Conservation (phyloP, 2,329 filamentous ascomycete species). For the Aspergillus felis region DNA sequence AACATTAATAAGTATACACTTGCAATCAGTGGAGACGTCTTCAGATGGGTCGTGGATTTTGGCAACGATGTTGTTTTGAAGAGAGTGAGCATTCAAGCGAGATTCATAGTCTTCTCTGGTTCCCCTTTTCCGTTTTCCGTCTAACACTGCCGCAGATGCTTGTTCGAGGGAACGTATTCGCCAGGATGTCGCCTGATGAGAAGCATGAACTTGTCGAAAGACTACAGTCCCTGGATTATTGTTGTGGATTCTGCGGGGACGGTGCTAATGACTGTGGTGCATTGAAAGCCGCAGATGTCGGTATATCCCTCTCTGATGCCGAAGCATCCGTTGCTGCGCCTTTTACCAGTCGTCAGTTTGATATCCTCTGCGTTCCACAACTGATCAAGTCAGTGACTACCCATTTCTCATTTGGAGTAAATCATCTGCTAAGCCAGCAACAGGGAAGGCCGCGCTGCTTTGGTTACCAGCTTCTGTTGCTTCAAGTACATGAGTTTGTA, state of each 20-base stretch:
- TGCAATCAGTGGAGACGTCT: slow-evolving; percentile 88
- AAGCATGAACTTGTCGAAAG: slow-evolving; percentile 98
- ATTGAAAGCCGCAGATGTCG: slow-evolving; percentile 93
- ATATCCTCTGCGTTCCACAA: slow-evolving; percentile 91
- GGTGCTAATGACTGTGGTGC: slow-evolving; percentile 97
- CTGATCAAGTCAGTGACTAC: slow-evolving; percentile 65
- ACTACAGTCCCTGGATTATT: slow-evolving; percentile 92
- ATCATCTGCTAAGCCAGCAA: slow-evolving; percentile 14
- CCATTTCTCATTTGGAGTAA: not conserved
- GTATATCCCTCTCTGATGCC: slow-evolving; percentile 93
- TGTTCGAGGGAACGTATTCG: slow-evolving; percentile 86
- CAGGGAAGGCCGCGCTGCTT: slow-evolving; percentile 84
- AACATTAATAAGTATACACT: slow-evolving; percentile 82
- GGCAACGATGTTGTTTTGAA: slow-evolving; percentile 75
- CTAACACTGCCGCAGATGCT: slow-evolving; percentile 62
- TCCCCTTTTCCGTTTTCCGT: not conserved
- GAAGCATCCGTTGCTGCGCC: slow-evolving; percentile 98
- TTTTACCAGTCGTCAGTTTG: slow-evolving; percentile 91
- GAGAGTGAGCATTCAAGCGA: slow-evolving; percentile 47
- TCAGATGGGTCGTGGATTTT: slow-evolving; percentile 94
- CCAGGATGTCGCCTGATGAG: slow-evolving; percentile 97
- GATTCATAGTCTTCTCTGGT: not conserved
- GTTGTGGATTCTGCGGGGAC: slow-evolving; percentile 92
- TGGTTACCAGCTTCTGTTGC: slow-evolving; percentile 98
- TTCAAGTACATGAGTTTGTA: slow-evolving; percentile 99